Base-by-base conservation (phyloP, 805 yeast genomes). In the Ogataea trehaloabstinens region DNA sequence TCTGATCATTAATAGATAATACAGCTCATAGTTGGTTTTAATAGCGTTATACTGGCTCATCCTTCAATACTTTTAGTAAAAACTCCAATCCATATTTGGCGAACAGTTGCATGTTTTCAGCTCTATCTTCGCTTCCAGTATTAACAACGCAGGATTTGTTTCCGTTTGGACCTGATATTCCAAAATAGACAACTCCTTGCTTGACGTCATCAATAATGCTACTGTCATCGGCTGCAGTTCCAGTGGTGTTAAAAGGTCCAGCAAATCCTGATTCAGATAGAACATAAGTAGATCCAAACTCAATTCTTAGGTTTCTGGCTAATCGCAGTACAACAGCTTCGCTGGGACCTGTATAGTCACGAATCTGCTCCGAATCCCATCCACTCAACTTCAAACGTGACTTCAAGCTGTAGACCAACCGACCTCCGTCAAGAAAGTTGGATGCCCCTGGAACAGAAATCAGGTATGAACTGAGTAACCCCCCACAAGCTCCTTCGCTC, bases 401-500 rank as follows among this genome's bases (percentile, higher is more conserved):
- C 45, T 78, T 78, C 48, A 88, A 66, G 43, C 91, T 81, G 59
- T 87, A 87, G 2, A 88, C 82, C 38, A 87, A 63, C 11, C 90
- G 80, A 0, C 95, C 90, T 15, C 96, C 96, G 42, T 85, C 84
- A 52, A 82, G 87, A 63, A 84, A 88, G 42, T 71, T 65, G 7
- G 93, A 82, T 0, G 95, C 95, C 4, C 96, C 95, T 0, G 95
- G 90, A 3, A 85, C 78, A 1, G 91, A 76, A 5, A 88, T 88
- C 16, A 87, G 58, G 52, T 85, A 86, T 1, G 95, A 85, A 3
- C 93, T 81, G 6, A 87, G 64, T 12, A 87, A 69, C 0, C 96
- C 96, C 6, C 96, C 96, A 59, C 95, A 87, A 0, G 95, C 95
- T 2, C 90, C 89, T 53, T 87, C 96, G 5, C 90, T 80, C 1